Base-by-base conservation (phyloP, 1,284 basidiomycete species). In the Irpex rosettiformis region DNA sequence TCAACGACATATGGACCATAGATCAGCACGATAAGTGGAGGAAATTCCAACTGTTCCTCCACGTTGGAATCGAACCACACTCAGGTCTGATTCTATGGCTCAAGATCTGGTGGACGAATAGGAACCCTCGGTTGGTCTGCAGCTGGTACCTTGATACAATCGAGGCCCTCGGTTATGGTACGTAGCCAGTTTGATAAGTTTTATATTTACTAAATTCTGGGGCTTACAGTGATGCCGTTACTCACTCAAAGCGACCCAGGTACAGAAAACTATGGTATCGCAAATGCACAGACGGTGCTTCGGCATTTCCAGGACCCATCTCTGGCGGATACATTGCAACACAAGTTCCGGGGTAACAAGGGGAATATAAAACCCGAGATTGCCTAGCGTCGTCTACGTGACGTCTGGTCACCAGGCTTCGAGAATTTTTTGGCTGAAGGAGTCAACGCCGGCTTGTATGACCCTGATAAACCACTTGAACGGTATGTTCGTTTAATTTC, bases 1-100 rank as follows among this genome's bases (percentile, higher is more conserved):
- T 76, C 0, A 76, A 75, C 52, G 71, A 77, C 51, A 25, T 74
- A 0, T 73, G 72, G 70, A 65, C 73, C 5, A 47, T 71, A 24
- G 73, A 77, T 57, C 75, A 76, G 58, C 75, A 77, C 54, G 74
- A 79, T 57, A 79, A 79, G 58, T 79, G 75, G 76, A 52, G 65
- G 24, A 54, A 64, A 2, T 79, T 75, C 60, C 72, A 73, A 0
- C 64, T 79, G 0, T 69, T 54, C 51, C 56, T 79, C 0, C 78
- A 80, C 60, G 57, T 64, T 28, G 62, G 70, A 0, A 52, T 73
- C 5, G 75, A 80, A 45, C 70, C 73, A 5, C 73, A 67, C 56
- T 45, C 67, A 22, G 72, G 75, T 0, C 27, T 48, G 0, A 65
- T 73, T 11, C 30, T 65, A 2, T 79, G 76, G 74, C 33, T 73